Conservation (phyloP, 2,329 filamentous ascomycete species). For the Lecanosticta acicola region DNA sequence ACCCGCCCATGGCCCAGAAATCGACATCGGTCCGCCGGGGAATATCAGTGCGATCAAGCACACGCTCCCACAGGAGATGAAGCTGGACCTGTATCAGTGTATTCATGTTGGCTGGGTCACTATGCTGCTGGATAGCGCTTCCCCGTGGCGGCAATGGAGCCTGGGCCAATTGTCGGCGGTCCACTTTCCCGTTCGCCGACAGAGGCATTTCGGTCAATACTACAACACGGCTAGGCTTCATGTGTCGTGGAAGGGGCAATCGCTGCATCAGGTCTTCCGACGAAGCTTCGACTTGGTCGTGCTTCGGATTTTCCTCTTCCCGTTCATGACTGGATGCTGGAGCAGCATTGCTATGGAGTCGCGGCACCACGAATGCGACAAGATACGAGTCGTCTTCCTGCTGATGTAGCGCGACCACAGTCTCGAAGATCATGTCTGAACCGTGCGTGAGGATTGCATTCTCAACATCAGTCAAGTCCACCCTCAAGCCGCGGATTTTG, state of each 20-base stretch:
- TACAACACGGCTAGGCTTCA: conserved; percentile 33
- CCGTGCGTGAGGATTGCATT: conserved; percentile 26
- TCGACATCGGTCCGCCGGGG: conserved; percentile 26
- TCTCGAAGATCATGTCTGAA: conserved; percentile 24
- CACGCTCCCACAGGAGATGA: conserved; percentile 13
- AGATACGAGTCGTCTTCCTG: conserved; percentile 24
- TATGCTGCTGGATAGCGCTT: neutral
- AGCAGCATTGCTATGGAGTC: neutral
- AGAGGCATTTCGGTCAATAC: conserved; percentile 26
- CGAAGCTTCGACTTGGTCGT: conserved; percentile 9
- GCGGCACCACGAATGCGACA: conserved; percentile 33
- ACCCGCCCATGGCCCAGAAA: conserved; percentile 43
- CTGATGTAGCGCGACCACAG: conserved; percentile 20
- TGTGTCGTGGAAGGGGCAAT: conserved; percentile 35
- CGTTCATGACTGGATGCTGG: neutral
- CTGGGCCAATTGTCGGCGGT: conserved; percentile 23
- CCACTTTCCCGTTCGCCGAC: conserved; percentile 29
- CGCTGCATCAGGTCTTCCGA: conserved; percentile 14
- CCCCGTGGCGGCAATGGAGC: conserved; percentile 17
- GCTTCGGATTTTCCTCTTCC: neutral
- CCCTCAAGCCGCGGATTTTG: conserved; percentile 42
- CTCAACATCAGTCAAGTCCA: conserved; percentile 48
- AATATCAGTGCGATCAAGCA: conserved; percentile 11
- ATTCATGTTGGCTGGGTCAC: neutral
- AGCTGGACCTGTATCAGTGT: conserved; percentile 14